Evolutionary conservation across 1,284 basidiomycete genomes (phyloP), one percentile per base, ranked within the genome.

Genomic region (Mycena sp.): DNA sequence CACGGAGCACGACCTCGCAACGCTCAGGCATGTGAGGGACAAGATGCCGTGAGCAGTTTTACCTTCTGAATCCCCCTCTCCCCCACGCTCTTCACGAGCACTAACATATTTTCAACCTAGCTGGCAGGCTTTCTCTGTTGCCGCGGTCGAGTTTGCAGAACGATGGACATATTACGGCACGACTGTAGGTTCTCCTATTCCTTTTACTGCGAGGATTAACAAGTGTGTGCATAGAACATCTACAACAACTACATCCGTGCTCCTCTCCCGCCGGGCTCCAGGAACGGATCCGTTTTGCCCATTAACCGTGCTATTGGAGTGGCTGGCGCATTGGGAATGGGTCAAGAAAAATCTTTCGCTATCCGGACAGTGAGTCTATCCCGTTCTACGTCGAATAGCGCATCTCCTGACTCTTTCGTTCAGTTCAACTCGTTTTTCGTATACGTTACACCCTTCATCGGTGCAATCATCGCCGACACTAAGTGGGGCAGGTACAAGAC

Each of bases 401-500:
- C 52, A 25, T 45, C 21, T 17, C 37, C 29, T 29, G 37, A 32
- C 56, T 43, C 35, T 44, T 35, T 28, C 51, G 17, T n/a, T 37
- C 16, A 80, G 77, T 82, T 81, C 73, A 82, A 82, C 72, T 77
- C 71, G 30, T 84, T 85, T 73, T 79, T 78, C 71, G 81, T 83
- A 14, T 85, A 84, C 66, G 69, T 80, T 50, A 82, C 81, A 2
- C 83, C 83, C 3, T 80, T 74, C 54, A 35, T 83, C 57, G 83
- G 84, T 59, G 83, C 80, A 16, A 83, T 87, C 67, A 65, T 89
- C 30, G 84, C 86, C 25, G 86, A 88, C 69, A 83, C 84, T 26
- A 72, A 79, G 56, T 85, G 83, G 82, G 86, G 87, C 52, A 80
- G 86, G 32, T 88, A 86, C 77, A 87, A 86, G 71, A 86, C 86